Conservation (phyloP, 2,329 filamentous ascomycete genomes). For the Botrytis paeoniae region DNA sequence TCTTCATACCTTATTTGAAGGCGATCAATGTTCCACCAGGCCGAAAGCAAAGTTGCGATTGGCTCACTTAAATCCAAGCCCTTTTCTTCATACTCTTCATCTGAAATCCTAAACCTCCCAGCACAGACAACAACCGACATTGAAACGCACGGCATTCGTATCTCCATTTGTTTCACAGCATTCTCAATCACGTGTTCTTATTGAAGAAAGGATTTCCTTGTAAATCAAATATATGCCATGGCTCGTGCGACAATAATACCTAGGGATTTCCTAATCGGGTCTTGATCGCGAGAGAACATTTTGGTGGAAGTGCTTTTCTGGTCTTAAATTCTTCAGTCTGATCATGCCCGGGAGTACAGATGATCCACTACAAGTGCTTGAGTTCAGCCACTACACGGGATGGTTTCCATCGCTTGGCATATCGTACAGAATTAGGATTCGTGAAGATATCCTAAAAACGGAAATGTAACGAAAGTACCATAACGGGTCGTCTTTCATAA, state of each 20-base stretch:
- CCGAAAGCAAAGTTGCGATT: background rate
- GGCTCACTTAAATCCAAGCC: background rate
- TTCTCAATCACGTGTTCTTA: background rate
- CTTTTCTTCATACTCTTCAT: background rate
- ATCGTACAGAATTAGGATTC: background rate
- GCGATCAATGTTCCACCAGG: background rate
- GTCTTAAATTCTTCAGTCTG: background rate
- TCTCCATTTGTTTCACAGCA: background rate
- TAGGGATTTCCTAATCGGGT: background rate
- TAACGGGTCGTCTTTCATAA: background rate
- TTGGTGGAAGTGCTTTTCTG: background rate
- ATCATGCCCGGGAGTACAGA: background rate
- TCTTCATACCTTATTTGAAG: background rate
- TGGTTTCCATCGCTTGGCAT: background rate
- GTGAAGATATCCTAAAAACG: background rate
- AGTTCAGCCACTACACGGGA: background rate
- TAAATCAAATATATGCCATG: background rate
- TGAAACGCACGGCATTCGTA: background rate
- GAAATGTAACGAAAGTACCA: background rate
- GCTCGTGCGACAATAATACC: background rate
- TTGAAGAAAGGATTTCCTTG: background rate
- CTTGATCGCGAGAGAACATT: background rate
- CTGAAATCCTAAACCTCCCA: background rate
- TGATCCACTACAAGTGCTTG: conserved; percentile 3
- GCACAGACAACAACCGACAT: background rate